phyloP scores from a whole-genome alignment of 805 yeast genomes.

The Jamesozyma spencerorum region DNA sequence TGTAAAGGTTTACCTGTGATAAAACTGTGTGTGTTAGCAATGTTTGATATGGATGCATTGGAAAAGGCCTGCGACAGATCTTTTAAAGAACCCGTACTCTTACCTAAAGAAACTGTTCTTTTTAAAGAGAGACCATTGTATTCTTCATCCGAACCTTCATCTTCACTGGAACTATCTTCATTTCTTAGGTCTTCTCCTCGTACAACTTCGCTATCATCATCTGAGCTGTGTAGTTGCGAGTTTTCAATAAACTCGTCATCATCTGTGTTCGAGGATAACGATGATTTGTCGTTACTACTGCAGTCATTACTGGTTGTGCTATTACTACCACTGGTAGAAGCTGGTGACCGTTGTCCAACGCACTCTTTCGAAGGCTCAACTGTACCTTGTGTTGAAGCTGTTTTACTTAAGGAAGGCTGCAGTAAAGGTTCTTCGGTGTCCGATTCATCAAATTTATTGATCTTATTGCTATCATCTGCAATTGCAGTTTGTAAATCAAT shows the following conservation, averaged over 20 bases:
- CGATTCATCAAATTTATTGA: conserved; percentile 9
- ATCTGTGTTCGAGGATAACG: conserved; percentile 13
- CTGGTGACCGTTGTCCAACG: neutral
- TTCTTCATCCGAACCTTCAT: conserved; percentile 5
- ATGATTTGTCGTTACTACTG: conserved; percentile 10
- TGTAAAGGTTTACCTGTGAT: conserved; percentile 23
- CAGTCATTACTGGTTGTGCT: neutral
- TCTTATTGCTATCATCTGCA: conserved; percentile 17
- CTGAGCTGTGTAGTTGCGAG: conserved; percentile 15
- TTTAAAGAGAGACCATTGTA: conserved; percentile 14
- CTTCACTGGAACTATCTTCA: conserved; percentile 7
- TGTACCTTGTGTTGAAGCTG: too few relatives aligned
- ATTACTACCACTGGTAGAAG: neutral
- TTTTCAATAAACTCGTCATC: conserved; percentile 20
- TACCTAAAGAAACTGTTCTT: conserved; percentile 26
- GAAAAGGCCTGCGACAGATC: conserved; percentile 13
- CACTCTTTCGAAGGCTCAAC: neutral
- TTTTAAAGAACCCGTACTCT: conserved; percentile 18
- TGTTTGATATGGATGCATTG: conserved; percentile 5
- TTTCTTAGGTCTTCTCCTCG: conserved; percentile 16
- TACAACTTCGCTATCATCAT: conserved; percentile 6
- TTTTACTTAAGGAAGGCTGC: neutral
- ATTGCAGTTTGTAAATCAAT: conserved; percentile 27
- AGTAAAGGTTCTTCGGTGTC: too few relatives aligned
- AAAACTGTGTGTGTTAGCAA: conserved; percentile 20